Percentiles rank a stretch among this genome's conserved stretches.
Conservation (phyloP, 495 filamentous ascomycete species). For the Staphylotrichum tortipilum region DNA sequence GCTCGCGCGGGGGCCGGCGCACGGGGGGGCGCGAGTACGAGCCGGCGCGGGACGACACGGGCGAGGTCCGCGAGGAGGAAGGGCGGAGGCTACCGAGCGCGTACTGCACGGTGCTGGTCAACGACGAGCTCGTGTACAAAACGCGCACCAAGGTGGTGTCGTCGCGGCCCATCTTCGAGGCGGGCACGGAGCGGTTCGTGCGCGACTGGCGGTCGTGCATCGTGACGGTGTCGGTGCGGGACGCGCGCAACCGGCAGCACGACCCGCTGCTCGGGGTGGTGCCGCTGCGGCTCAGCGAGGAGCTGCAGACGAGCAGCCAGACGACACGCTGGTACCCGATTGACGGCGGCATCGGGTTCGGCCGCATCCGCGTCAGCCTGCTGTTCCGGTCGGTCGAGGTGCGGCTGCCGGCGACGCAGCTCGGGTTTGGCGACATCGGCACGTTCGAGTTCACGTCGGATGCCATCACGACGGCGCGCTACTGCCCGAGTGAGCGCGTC, state of each 20-base stretch:
- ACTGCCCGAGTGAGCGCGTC: constrained; percentile 53
- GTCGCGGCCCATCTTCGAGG: constrained; percentile 92
- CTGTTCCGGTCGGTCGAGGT: constrained; percentile 82
- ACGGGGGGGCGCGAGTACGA: constrained; percentile 73
- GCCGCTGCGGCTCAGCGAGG: constrained; percentile 74
- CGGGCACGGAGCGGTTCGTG: constrained; percentile 89
- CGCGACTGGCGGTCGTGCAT: constrained; percentile 86
- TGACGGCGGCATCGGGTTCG: constrained; percentile 65
- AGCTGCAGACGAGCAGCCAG: constrained; percentile 78
- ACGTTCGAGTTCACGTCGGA: constrained; percentile 78
- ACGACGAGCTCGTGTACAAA: constrained; percentile 87
- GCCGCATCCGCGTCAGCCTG: constrained; percentile 79
- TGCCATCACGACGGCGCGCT: constrained; percentile 49
- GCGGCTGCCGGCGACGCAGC: constrained; percentile 65
- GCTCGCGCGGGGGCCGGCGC: constrained; percentile 53
- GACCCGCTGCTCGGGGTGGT: constrained; percentile 91
- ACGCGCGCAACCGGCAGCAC: constrained; percentile 80
- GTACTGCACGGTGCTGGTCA: constrained; percentile 85
- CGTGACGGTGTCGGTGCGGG: constrained; percentile 78
- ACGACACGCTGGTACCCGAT: constrained; percentile 53
- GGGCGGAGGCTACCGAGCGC: constrained; percentile 69
- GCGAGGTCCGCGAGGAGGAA: constrained; percentile 74
- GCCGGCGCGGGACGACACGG: constrained; percentile 72
- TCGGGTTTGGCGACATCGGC: constrained; percentile 83
- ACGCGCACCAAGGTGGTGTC: constrained; percentile 86